Conservation (phyloP, 805 yeast genomes). For the Starmerella stellata region DNA sequence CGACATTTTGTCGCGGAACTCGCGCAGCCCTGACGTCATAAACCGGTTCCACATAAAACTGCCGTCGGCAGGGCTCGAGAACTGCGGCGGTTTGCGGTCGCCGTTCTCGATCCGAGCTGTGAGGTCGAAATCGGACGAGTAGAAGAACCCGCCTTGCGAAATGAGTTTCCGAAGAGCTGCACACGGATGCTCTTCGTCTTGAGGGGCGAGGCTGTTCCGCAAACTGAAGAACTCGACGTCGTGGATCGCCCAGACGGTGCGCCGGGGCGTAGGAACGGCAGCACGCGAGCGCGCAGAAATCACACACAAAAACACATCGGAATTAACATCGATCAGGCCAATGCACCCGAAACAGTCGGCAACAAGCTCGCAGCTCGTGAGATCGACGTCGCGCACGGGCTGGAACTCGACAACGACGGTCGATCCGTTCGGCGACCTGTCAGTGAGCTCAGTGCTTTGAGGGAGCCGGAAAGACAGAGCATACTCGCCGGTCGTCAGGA, state of each 20-base stretch:
- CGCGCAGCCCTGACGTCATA: constrained; percentile 65
- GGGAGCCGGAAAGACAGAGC: constrained; percentile 34
- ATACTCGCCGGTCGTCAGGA: constrained; percentile 39
- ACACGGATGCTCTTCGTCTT: constrained; percentile 55
- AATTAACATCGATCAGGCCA: constrained; percentile 57
- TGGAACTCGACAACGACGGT: constrained; percentile 31
- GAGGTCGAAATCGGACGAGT: constrained; percentile 78
- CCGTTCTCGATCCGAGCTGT: constrained; percentile 57
- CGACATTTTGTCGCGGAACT: constrained; percentile 55
- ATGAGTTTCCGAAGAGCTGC: constrained; percentile 57
- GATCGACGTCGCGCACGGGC: constrained; percentile 25
- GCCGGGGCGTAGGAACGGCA: constrained; percentile 65
- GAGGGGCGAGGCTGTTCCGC: constrained; percentile 41
- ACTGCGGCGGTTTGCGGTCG: constrained; percentile 5
- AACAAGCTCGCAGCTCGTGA: constrained; percentile 25
- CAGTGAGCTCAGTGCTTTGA: neutral
- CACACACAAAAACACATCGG: constrained; percentile 54
- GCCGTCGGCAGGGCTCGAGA: constrained; percentile 36
- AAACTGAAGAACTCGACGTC: constrained; percentile 79
- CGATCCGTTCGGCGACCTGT: constrained; percentile 6
- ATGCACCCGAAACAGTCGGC: constrained; percentile 35
- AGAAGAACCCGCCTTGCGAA: constrained; percentile 78
- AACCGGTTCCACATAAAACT: constrained; percentile 96
- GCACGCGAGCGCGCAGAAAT: constrained; percentile 62
- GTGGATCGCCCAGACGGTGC: constrained; percentile 59